phyloP scores from a whole-genome alignment of 2,329 filamentous ascomycete genomes.

The Coniella vitis region DNA sequence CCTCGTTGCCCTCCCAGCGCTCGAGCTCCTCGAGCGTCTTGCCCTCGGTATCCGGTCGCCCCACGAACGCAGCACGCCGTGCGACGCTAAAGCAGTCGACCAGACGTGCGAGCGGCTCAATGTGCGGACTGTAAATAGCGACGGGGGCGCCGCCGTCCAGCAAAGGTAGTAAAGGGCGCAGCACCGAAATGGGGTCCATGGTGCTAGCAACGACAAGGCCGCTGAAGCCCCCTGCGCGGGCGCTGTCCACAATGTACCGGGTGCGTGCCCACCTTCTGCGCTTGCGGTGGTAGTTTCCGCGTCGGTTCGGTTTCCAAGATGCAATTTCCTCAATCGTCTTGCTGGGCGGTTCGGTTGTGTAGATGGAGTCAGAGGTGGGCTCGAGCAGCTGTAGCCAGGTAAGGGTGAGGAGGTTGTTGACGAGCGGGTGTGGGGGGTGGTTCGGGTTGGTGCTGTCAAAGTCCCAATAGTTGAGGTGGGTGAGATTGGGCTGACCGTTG shows the following conservation, averaged over 20 bases:
- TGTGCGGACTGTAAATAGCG: slow-evolving; percentile 73
- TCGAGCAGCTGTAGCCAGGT: slow-evolving; percentile 89
- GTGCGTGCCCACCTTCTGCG: slow-evolving; percentile 72
- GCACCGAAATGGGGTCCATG: slow-evolving; percentile 73
- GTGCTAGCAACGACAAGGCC: slow-evolving; percentile 75
- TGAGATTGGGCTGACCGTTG: slow-evolving; percentile 81
- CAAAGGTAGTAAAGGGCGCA: slow-evolving; percentile 70
- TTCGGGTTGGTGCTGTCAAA: slow-evolving; percentile 66
- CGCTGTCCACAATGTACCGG: slow-evolving; percentile 65
- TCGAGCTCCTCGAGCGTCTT: slow-evolving; percentile 44
- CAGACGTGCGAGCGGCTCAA: slow-evolving; percentile 71
- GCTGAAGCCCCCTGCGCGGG: slow-evolving; percentile 70
- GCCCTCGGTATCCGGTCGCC: slow-evolving; percentile 38
- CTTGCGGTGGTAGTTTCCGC: slow-evolving; percentile 85
- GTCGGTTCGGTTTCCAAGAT: slow-evolving; percentile 71
- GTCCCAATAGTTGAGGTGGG: slow-evolving; percentile 80
- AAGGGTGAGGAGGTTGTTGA: slow-evolving; percentile 72
- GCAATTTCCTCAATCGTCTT: slow-evolving; percentile 56
- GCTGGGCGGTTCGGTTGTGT: slow-evolving; percentile 56
- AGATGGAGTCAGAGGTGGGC: slow-evolving; percentile 68
- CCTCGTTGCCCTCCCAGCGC: slow-evolving; percentile 53
- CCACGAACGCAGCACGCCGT: slow-evolving; percentile 66
- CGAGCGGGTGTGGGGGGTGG: slow-evolving; percentile 67
- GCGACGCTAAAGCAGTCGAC: slow-evolving; percentile 80
- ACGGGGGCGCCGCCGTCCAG: slow-evolving; percentile 77